Percentiles rank a stretch among this genome's conserved stretches.
Evolutionary conservation across 1,139 yeast genomes (phyloP).

Genomic region (Sugiyamaella japonica): DNA sequence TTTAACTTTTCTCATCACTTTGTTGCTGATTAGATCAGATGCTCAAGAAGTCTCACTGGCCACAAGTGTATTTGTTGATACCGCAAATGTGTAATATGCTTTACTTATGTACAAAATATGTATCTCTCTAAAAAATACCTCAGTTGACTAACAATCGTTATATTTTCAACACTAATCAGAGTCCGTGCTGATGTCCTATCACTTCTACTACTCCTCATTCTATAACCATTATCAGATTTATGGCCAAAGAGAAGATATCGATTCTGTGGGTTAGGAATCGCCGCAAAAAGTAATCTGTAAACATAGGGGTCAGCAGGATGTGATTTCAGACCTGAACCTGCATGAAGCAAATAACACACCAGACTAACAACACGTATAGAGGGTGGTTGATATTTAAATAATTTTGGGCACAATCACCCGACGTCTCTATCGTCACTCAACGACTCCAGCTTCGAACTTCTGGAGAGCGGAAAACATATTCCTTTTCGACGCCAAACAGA

Average conservation of each 20-base stretch:
- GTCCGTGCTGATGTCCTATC: background rate
- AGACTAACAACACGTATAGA: background rate
- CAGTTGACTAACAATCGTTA: too few species aligned
- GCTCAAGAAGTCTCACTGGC: too few species aligned
- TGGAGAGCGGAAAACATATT: too few species aligned
- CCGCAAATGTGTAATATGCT: too few species aligned
- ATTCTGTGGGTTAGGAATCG: background rate
- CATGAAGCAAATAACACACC: background rate
- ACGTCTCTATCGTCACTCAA: background rate
- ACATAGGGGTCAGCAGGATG: conserved; percentile 3
- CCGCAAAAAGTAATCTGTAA: conserved; percentile 9
- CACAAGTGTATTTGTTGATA: too few species aligned
- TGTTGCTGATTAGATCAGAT: too few species aligned
- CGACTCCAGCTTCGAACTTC: background rate
- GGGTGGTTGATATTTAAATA: background rate
- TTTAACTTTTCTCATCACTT: too few species aligned
- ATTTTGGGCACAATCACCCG: too few species aligned
- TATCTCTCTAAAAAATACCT: too few species aligned
- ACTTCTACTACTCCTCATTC: background rate
- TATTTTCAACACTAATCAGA: too few species aligned
- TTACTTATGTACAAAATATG: too few species aligned
- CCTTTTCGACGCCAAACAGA: background rate
- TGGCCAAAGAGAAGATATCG: background rate
- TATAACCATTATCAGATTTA: background rate
- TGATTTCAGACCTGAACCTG: background rate